Percentiles rank a stretch among this genome's conserved stretches.
Conservation (phyloP, 352 stramenopile genomes). For the Blastocystis sp. region DNA sequence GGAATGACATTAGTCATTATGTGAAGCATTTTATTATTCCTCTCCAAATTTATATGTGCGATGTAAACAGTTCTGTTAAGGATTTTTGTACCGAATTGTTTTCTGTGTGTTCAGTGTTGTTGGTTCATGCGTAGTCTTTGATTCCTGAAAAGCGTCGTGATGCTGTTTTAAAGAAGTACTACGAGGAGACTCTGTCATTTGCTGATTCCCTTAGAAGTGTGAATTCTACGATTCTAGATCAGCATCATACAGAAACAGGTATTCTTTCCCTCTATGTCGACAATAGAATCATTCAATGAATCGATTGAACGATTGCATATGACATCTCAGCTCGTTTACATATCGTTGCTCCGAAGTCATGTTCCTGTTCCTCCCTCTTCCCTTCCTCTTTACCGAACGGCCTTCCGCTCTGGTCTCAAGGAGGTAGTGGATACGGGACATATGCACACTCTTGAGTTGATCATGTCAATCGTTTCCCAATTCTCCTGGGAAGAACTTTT, state of each 20-base stretch:
- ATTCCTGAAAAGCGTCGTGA: constrained; percentile 33
- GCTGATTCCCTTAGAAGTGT: neutral
- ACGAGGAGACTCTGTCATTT: neutral
- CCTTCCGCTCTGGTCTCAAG: neutral
- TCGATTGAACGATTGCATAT: constrained; percentile 18
- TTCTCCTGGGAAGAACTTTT: neutral
- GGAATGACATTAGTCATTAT: neutral
- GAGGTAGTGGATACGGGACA: neutral
- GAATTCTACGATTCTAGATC: neutral
- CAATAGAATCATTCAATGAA: constrained; percentile 6
- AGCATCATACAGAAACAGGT: constrained; percentile 29
- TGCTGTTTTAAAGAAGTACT: constrained; percentile 8
- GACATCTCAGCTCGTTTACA: neutral
- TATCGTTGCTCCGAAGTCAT: neutral
- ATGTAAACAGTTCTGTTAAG: constrained; percentile 17
- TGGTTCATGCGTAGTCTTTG: neutral
- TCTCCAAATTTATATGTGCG: constrained; percentile 27
- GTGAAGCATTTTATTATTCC: constrained; percentile 39
- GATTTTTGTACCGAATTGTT: constrained; percentile 21
- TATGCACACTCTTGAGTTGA: neutral
- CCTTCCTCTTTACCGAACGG: neutral
- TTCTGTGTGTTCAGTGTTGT: neutral
- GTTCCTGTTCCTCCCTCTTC: neutral
- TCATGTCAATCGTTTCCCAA: neutral
- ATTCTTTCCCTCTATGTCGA: neutral